Conservation (phyloP, 495 filamentous ascomycete species). For the Apiosordaria backusii region DNA sequence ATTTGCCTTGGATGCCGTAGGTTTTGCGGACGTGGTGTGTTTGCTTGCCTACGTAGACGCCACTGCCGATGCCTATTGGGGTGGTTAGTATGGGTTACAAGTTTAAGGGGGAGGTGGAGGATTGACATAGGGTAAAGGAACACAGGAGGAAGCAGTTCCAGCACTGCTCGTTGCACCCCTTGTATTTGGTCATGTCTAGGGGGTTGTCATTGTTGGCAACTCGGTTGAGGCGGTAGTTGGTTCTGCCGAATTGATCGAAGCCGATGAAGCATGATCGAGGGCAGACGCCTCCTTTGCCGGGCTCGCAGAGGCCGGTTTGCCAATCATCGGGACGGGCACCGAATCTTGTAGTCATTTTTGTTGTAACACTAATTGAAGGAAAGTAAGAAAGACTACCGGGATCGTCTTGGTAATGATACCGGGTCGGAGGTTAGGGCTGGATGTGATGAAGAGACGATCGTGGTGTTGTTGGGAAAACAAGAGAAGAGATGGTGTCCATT, state of each 20-base stretch:
- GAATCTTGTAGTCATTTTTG: background rate
- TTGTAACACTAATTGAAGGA: too few relatives aligned
- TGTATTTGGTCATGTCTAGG: constrained; percentile 21
- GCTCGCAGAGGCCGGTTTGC: constrained; percentile 21
- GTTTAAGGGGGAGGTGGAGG: background rate
- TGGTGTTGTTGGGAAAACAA: background rate
- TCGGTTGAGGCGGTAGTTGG: constrained; percentile 19
- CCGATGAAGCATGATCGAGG: constrained; percentile 23
- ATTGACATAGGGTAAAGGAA: background rate
- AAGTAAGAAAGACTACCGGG: background rate
- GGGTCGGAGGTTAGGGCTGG: background rate
- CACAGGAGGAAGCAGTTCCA: constrained; percentile 23
- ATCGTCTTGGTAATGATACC: background rate
- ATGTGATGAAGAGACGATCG: background rate
- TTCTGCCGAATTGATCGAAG: constrained; percentile 27
- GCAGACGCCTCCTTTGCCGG: constrained; percentile 22
- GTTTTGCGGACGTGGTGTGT: constrained; percentile 22
- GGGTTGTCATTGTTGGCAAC: constrained; percentile 17
- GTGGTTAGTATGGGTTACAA: background rate
- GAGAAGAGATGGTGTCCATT: background rate
- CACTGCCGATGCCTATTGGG: constrained; percentile 26
- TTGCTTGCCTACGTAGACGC: constrained; percentile 25
- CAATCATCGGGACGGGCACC: constrained; percentile 8
- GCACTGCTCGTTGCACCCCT: constrained; percentile 22
- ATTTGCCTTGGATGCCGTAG: constrained; percentile 26